These are phyloP conservation scores for Apophysomyces elegans DNA, from an alignment of 371 early-diverging fungal species.

Conservation along the genomic window DNA sequence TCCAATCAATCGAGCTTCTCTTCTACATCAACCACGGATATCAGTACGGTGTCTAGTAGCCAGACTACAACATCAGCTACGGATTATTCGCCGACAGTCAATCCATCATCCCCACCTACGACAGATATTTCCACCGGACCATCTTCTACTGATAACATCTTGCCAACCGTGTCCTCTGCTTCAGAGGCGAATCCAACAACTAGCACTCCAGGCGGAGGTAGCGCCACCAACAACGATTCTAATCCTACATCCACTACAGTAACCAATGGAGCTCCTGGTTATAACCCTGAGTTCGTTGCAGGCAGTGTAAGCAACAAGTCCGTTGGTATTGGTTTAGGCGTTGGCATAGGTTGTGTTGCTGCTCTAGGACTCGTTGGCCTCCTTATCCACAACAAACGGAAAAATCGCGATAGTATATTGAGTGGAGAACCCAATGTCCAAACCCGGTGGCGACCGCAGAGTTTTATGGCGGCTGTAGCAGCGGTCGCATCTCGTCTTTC, in stretches of 20 bases:
- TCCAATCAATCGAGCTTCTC: no score
- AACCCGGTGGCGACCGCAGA: constrained; percentile 19
- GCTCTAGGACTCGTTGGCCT: constrained; percentile 11
- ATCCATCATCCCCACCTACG: no score
- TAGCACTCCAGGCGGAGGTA: background rate
- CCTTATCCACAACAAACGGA: constrained; percentile 2
- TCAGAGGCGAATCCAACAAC: background rate
- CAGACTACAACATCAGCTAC: no score
- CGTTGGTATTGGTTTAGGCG: constrained; percentile 15
- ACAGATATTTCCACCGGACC: background rate
- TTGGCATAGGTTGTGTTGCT: constrained; percentile 18
- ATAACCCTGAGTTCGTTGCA: constrained; percentile 5
- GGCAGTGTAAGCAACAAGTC: constrained; percentile 5
- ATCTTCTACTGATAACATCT: background rate
- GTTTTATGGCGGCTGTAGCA: constrained; percentile 15
- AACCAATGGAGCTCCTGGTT: background rate
- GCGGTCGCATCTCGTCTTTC: constrained; percentile 9
- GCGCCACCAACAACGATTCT: background rate
- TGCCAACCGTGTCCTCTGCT: background rate
- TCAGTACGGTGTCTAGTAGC: no score
- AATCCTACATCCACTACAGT: background rate
- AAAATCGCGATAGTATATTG: background rate
- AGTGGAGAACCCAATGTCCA: background rate
- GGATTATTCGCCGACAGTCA: no score
- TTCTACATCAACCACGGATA: no score